A percentile compares a stretch with the other conserved stretches of the same genome.
Conservation (phyloP, 2,329 filamentous ascomycete species). For the Corinectria fuckeliana region DNA sequence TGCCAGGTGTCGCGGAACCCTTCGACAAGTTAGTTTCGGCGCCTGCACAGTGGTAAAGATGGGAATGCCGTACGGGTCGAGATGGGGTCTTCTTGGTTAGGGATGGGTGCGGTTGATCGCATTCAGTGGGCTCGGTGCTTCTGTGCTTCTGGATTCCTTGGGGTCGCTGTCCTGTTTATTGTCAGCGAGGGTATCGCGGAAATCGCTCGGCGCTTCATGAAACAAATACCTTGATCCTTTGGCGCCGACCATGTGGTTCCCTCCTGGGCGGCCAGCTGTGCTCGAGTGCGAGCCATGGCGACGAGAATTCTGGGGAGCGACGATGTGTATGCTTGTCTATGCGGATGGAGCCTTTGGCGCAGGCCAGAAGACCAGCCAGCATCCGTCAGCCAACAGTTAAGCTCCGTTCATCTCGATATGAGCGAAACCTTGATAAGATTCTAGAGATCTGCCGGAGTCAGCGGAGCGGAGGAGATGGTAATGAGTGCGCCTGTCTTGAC, state of each 20-base stretch:
- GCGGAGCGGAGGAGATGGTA: too few relatives aligned
- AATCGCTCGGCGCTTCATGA: constrained; percentile 7
- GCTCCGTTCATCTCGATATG: too few relatives aligned
- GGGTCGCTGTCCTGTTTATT: constrained; percentile 10
- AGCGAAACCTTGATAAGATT: too few relatives aligned
- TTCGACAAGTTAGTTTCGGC: constrained; percentile 2
- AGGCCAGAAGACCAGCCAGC: too few relatives aligned
- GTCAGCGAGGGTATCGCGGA: constrained; percentile 3
- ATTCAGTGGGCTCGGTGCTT: constrained; percentile 1
- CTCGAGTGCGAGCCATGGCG: constrained; percentile 5
- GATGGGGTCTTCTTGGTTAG: constrained; percentile 2
- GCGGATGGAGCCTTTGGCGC: not conserved
- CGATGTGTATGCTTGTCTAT: too few relatives aligned
- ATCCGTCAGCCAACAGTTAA: too few relatives aligned
- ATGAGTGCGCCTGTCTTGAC: too few relatives aligned
- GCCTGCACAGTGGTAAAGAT: not conserved
- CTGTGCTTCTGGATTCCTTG: not conserved
- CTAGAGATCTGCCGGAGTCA: too few relatives aligned
- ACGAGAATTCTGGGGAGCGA: too few relatives aligned
- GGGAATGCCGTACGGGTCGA: constrained; percentile 6
- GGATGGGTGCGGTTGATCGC: constrained; percentile 4
- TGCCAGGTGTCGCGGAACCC: constrained; percentile 1
- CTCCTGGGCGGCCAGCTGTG: not conserved
- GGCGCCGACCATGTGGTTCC: not conserved
- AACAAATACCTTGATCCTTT: constrained; percentile 11